Percentiles rank a stretch among this genome's conserved stretches.
Evolutionary conservation across 257 asterid species (phyloP).

Genomic region (Oldenlandia corymbosa): DNA sequence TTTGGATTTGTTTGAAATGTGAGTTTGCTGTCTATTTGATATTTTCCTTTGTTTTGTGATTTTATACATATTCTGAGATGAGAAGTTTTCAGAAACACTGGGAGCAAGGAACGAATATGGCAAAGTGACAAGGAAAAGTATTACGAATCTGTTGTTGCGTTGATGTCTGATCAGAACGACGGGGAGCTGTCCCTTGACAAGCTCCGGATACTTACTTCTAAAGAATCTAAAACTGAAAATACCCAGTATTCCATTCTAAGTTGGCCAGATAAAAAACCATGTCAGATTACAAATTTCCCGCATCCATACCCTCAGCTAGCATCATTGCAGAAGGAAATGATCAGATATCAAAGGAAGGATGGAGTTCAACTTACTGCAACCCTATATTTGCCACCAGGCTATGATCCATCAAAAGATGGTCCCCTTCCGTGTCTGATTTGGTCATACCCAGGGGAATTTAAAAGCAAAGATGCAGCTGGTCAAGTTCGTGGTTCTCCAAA

Average conservation of each 20-base stretch:
- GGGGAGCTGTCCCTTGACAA: slow-evolving; percentile 53
- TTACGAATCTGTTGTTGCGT: slow-evolving; percentile 71
- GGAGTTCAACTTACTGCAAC: slow-evolving; percentile 99
- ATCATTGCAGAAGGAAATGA: slow-evolving; percentile 88
- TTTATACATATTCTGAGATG: slow-evolving; percentile 33
- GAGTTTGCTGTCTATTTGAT: slow-evolving; percentile 35
- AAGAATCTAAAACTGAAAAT: slow-evolving; percentile 93
- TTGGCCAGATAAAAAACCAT: slow-evolving; percentile 87
- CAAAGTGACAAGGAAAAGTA: slow-evolving; percentile 91
- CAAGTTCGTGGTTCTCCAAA: slow-evolving; percentile 99
- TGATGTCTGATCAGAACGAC: slow-evolving; percentile 76
- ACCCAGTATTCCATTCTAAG: slow-evolving; percentile 71
- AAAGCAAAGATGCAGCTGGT: slow-evolving; percentile 96
- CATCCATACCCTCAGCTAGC: slow-evolving; percentile 96
- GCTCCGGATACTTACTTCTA: slow-evolving; percentile 69
- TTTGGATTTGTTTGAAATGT: slow-evolving; percentile 92
- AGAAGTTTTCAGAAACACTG: slow-evolving; percentile 72
- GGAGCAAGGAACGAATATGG: slow-evolving; percentile 94
- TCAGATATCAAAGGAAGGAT: slow-evolving; percentile 85
- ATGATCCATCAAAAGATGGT: slow-evolving; percentile 84
- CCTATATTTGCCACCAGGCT: slow-evolving; percentile 84
- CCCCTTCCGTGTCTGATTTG: slow-evolving; percentile 98
- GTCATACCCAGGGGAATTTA: slow-evolving; percentile 99
- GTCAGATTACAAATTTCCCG: slow-evolving; percentile 84
- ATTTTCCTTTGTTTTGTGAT: slow-evolving; percentile 20